Evolutionary conservation across 2,329 filamentous ascomycete genomes (phyloP), one percentile per base, ranked within the genome.

Genomic region (Alternaria novae-zelandiae): DNA sequence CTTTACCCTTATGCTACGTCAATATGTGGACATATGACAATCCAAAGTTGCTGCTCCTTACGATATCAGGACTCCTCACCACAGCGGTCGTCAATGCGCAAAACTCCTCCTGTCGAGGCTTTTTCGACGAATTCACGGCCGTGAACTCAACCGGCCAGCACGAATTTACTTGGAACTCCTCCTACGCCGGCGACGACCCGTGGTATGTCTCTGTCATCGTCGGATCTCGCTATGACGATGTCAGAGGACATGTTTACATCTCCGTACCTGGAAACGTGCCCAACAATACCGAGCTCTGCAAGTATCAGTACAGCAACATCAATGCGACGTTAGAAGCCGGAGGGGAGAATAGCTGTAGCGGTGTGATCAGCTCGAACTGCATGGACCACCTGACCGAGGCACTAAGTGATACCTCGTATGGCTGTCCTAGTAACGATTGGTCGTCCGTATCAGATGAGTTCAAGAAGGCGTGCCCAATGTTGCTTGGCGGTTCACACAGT

Each of bases 151-250:
- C 55, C 30, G 55, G 45, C 55, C 28, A 57, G 55, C 45, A 57
- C 28, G 45, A 50, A 57, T 57, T 57, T 21, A 57, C 55, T 30
- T 57, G 55, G 55, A 57, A 57, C 45, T 49, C 55, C 20, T 57
- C 44, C 55, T 57, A 46, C 41, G 54, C 54, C 17, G 20, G 54
- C 17, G 54, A 56, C 5, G 43, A 56, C 25, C 25, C 54, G 41
- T 46, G 54, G 54, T 56, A 56, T 56, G 54, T 46, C 41, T 56
- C 54, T 41, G 54, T 57, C 43, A 21, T 57, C n/a, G 28, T 57
- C 10, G 44, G 54, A 49, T 25, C 54, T 57, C 54, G 28, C 36
- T 41, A 41, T 41, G 36, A 44, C 36, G 51, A 54, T 20, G 2
- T 54, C 51, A 28, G 51, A 54, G 51, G 20, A 54, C 23, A 44